Conservation (phyloP, 345 rosid genomes). For the Garcia nutans region DNA sequence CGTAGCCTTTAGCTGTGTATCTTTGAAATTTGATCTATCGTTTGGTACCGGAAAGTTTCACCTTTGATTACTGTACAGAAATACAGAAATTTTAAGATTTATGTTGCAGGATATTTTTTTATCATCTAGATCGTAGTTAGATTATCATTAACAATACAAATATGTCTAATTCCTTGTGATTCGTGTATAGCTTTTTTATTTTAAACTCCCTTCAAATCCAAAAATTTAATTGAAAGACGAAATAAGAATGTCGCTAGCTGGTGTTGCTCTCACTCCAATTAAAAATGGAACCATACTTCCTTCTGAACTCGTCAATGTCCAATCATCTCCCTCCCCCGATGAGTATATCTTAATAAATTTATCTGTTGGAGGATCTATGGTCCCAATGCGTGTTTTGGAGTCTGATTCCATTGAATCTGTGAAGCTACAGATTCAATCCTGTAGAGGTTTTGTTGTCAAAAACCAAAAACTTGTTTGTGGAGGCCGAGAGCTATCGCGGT, state of each 20-base stretch:
- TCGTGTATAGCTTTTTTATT: not conserved
- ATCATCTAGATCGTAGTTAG: constrained; percentile 11
- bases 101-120: not conserved
- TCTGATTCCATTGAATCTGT: constrained; percentile 69
- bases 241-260: constrained; percentile 49
- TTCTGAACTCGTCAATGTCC: constrained; percentile 24
- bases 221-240: not conserved
- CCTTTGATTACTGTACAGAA: not conserved
- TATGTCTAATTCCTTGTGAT: constrained; percentile 3
- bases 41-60: not conserved
- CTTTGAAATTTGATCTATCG: not conserved
- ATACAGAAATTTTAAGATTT: not conserved
- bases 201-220: constrained; percentile 4
- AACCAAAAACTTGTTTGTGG: constrained; percentile 71
- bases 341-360: constrained; percentile 59
- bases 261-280: constrained; percentile 46
- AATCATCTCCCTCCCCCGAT: constrained; percentile 20
- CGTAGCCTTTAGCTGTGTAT: not conserved
- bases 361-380: constrained; percentile 32
- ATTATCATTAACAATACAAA: not conserved
- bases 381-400: constrained; percentile 57
- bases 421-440: constrained; percentile 65
- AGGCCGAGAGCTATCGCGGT: constrained; percentile 66
- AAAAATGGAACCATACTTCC: constrained; percentile 38
- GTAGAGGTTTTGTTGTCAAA: constrained; percentile 62